These are phyloP conservation scores for Podaxis sp. DNA, from an alignment of 768 basidiomycete genomes.

Conservation along the genomic window DNA sequence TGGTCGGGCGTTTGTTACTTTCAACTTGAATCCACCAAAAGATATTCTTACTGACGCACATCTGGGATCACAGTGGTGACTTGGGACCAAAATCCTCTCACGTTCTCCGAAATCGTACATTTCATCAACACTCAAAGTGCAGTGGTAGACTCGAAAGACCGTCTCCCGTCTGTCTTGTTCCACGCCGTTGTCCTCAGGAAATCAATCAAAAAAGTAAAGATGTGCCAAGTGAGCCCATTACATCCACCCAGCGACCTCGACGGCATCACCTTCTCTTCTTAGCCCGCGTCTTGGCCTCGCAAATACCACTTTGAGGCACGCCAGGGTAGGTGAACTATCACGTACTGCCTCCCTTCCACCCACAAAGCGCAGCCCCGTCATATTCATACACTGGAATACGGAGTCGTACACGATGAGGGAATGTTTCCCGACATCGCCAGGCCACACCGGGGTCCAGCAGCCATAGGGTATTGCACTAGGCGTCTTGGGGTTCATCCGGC, in stretches of 20 bases:
- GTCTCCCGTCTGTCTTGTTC: not conserved
- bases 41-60: not conserved
- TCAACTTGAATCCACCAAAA: conserved; percentile 5
- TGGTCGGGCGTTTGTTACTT: conserved; percentile 16
- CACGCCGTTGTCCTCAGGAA: not conserved
- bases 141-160: conserved; percentile 15
- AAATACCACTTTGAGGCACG: not conserved
- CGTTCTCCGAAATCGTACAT: conserved; percentile 19
- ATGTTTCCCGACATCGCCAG: not conserved
- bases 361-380: not conserved
- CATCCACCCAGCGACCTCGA: not conserved
- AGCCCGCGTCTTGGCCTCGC: not conserved
- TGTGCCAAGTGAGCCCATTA: not conserved
- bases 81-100: conserved; percentile 12
- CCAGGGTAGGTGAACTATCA: not conserved
- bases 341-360: not conserved
- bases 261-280: not conserved
- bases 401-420: not conserved
- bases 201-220: not conserved
- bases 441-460: not conserved
- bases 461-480: not conserved
- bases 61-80: conserved; percentile 7
- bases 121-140: conserved; percentile 19
- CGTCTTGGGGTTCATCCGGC: not conserved
- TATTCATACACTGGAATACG: not conserved